Conservation (phyloP, 345 rosid genomes). For the Brassica juncea region DNA sequence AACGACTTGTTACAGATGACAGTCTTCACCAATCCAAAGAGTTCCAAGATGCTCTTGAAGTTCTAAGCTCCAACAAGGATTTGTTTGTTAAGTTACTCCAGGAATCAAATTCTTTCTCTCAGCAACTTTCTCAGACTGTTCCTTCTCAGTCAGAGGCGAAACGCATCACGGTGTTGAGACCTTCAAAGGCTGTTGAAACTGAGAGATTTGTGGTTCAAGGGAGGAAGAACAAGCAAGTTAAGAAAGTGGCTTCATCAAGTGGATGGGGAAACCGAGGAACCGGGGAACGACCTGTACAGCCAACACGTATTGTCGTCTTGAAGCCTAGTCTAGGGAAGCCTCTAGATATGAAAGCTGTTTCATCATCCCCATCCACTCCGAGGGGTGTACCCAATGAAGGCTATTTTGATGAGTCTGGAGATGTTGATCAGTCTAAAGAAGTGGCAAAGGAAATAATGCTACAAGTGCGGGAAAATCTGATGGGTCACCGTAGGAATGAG, state of each 20-base stretch:
- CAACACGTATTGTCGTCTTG: slow-evolving; percentile 85
- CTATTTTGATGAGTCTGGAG: slow-evolving; percentile 53
- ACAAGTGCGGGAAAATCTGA: slow-evolving; percentile 53
- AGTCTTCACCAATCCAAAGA: slow-evolving; percentile 76
- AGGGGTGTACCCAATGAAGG: slow-evolving; percentile 44
- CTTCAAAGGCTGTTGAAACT: slow-evolving; percentile 68
- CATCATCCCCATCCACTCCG: slow-evolving; percentile 57
- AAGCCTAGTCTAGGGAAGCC: slow-evolving; percentile 77
- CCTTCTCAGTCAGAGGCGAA: slow-evolving; percentile 70
- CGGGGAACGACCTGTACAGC: slow-evolving; percentile 64
- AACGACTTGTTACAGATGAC: slow-evolving; percentile 78
- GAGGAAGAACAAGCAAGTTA: slow-evolving; percentile 53
- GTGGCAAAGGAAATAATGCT: slow-evolving; percentile 59
- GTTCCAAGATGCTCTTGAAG: slow-evolving; percentile 82
- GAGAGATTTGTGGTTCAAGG: slow-evolving; percentile 48
- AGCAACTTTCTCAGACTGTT: slow-evolving; percentile 46
- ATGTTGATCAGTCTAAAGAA: slow-evolving; percentile 59
- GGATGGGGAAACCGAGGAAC: slow-evolving; percentile 50
- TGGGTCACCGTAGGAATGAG: slow-evolving; percentile 71
- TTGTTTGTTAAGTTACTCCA: slow-evolving; percentile 70
- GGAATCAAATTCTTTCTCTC: slow-evolving; percentile 63
- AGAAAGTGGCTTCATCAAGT: slow-evolving; percentile 45
- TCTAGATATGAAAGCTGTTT: slow-evolving; percentile 51
- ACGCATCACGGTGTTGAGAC: slow-evolving; percentile 85
- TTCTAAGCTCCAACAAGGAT: slow-evolving; percentile 76